These are phyloP conservation scores for Starmerella vitae DNA, from an alignment of 805 yeast species.

Conservation along the genomic window DNA sequence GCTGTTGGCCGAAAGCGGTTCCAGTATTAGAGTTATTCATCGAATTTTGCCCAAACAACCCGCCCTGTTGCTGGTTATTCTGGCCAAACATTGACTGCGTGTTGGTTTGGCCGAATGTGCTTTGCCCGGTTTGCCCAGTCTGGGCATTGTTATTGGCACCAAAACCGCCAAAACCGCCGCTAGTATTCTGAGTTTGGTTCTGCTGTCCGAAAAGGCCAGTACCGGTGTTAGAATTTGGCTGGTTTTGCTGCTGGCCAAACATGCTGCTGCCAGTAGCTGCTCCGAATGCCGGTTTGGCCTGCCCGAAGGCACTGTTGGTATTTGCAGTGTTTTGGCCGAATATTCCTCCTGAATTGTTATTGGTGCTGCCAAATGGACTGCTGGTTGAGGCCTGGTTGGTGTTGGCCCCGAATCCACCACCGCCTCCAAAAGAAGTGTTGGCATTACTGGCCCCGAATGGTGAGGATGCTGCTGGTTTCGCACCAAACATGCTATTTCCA, in stretches of 20 bases:
- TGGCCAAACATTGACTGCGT: constrained; percentile 7
- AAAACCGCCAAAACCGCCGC: constrained; percentile 13
- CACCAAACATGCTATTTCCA: constrained; percentile 29
- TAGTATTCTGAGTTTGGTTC: constrained; percentile 1
- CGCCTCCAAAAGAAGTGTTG: constrained; percentile 10
- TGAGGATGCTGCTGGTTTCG: neutral
- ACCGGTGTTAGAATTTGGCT: constrained; percentile 1
- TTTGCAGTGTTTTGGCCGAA: constrained; percentile 19
- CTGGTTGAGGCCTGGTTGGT: constrained; percentile 17
- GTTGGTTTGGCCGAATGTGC: no score
- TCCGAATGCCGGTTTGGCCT: constrained; percentile 13
- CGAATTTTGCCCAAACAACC: constrained; percentile 4
- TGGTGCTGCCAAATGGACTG: constrained; percentile 23
- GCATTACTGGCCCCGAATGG: constrained; percentile 23
- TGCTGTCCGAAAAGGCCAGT: constrained; percentile 26
- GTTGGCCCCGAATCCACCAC: constrained; percentile 8
- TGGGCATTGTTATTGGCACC: constrained; percentile 7
- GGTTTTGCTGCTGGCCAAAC: constrained; percentile 5
- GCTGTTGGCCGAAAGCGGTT: neutral
- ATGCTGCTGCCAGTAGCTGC: neutral
- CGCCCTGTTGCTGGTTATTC: neutral
- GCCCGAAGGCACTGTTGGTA: constrained; percentile 18
- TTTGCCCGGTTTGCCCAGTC: no score
- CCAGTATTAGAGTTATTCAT: neutral
- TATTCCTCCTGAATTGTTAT: constrained; percentile 22